Percentiles rank a stretch among this genome's conserved stretches.
Conservation (phyloP, 129 eudicot species). For the Artemisia tridentata region DNA sequence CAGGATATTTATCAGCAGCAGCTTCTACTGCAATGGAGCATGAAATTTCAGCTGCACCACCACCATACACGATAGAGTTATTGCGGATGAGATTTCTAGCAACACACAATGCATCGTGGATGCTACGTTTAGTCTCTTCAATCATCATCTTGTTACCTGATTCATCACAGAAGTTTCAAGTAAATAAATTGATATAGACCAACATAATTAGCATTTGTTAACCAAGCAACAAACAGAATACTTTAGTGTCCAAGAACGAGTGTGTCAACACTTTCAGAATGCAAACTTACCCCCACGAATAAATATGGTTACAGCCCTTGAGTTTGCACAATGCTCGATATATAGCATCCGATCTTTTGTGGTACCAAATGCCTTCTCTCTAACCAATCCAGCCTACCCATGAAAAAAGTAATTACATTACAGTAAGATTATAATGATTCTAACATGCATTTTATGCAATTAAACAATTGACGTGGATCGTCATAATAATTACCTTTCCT, state of each 20-base stretch:
- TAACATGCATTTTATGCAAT: background rate
- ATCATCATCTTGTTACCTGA: constrained; percentile 99
- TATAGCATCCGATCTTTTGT: constrained; percentile 97
- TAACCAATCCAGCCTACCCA: constrained; percentile 86
- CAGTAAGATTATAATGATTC: background rate
- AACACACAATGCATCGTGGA: constrained; percentile 96
- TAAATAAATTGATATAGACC: background rate
- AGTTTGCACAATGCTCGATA: constrained; percentile 97
- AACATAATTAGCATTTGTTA: too few relatives aligned
- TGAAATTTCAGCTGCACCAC: constrained; percentile 95
- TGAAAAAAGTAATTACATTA: background rate
- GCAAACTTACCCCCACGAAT: constrained; percentile 89
- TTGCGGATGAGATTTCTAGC: constrained; percentile 96
- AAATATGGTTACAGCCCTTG: constrained; percentile 92
- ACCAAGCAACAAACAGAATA: background rate
- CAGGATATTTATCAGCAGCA: constrained; percentile 96
- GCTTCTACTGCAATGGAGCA: constrained; percentile 98
- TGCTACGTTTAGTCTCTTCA: constrained; percentile 95
- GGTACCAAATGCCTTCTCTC: constrained; percentile 95
- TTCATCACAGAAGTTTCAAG: constrained; percentile 1
- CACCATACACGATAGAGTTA: constrained; percentile 95
- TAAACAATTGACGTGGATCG: too few relatives aligned
- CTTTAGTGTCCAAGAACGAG: background rate
- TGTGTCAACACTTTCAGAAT: background rate
- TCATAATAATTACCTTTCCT: constrained; percentile 55